Conservation (phyloP, 2,329 filamentous ascomycete species). For the Harringtonia aguacate region DNA sequence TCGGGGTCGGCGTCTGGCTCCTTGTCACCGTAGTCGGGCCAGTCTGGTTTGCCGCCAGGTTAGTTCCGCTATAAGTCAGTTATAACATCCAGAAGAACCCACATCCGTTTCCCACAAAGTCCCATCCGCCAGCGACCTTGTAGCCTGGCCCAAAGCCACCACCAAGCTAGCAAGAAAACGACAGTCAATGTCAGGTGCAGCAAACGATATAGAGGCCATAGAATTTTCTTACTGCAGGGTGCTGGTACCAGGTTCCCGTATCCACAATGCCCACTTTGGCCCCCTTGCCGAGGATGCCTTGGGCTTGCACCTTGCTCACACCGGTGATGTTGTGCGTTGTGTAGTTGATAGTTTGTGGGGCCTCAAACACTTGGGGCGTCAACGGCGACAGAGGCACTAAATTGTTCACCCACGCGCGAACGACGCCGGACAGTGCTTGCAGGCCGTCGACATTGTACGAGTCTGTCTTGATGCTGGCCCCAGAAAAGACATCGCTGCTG, state of each 20-base stretch:
- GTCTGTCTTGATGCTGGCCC: conserved; percentile 19
- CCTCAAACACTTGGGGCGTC: background rate
- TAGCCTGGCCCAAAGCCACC: conserved; percentile 9
- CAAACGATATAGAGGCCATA: background rate
- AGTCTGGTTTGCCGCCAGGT: no score
- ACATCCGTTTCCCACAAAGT: conserved; percentile 6
- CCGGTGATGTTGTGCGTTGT: conserved; percentile 13
- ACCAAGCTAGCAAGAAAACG: background rate
- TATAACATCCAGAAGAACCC: no score
- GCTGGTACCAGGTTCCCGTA: conserved; percentile 12
- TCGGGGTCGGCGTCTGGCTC: conserved; percentile 34
- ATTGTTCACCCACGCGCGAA: conserved; percentile 10
- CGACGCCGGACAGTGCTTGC: conserved; percentile 16
- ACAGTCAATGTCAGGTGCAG: no score
- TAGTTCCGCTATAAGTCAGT: no score
- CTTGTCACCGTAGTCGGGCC: conserved; percentile 19
- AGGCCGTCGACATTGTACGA: conserved; percentile 22
- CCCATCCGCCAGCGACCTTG: conserved; percentile 8
- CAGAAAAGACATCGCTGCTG: conserved; percentile 17
- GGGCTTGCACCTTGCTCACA: conserved; percentile 12
- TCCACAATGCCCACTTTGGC: conserved; percentile 13
- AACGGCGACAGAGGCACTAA: background rate
- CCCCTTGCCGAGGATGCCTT: conserved; percentile 11
- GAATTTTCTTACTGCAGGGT: conserved; percentile 8
- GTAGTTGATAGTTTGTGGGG: conserved; percentile 4